Base-by-base conservation (phyloP, 2,329 filamentous ascomycete species). In the Phyllachora maydis region DNA sequence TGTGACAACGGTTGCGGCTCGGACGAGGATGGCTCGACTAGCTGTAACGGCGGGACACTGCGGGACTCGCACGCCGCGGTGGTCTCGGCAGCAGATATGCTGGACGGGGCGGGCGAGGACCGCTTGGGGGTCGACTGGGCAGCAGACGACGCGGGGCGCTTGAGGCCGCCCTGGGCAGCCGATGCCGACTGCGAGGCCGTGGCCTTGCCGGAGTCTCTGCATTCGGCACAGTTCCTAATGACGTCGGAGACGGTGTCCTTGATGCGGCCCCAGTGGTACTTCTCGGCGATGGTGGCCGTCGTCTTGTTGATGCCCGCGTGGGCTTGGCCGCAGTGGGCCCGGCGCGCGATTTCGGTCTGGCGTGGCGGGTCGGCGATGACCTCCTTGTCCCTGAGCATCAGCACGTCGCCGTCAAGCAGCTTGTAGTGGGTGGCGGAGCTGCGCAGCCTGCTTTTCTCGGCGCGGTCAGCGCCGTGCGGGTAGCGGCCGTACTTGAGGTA, bases 221-320 rank as follows among this genome's bases (percentile, higher is more conserved):
- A 95, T 42, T 91, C 73, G 6, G 64, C 52, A 47, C 88, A 98
- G 38, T 88, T 85, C 37, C 78, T 74, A 47, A 95, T 92, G 36
- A 92, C 83, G 43, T 85, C 72, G 43, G 76, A 88, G 30, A 93
- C 88, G 1, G 85, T 95, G 49, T 93, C 83, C 46, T 95, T 98
- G 53, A 95, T 95, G 30, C 85, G 68, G 22, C 90, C 83, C 88
- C 88, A 98, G 50, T 95, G 88, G 43, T 85, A 93, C 40, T 74
- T 76, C 42, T 93, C 79, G 8, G 85, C 81, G 38, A 98, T 92
- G 11, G 71, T 75, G 11, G 85, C 83, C 1, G 85, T 95, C 1
- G 85, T 95, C 54, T 93, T 93, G 57, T 98, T 98, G 57, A 95
- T 95, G 24, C 88, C 88, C 5, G 76, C 81, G 42, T 98, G 88